Evolutionary conservation across 257 asterid species (phyloP).

Genomic region (Ilex asprella): DNA sequence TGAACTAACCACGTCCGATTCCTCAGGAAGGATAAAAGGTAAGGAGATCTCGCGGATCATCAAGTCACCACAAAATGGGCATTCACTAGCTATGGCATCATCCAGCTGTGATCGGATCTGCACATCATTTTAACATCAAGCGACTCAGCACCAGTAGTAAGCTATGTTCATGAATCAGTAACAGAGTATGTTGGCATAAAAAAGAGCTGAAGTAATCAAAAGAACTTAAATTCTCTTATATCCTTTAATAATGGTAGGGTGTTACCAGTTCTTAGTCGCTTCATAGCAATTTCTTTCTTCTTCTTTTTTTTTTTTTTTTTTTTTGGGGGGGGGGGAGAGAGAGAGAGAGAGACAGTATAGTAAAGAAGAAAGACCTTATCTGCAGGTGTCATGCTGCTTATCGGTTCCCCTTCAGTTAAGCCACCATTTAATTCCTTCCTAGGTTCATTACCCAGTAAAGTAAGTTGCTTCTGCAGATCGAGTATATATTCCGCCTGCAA

Average conservation of each 20-base stretch:
- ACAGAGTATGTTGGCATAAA: too few relatives aligned
- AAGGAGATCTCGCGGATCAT: constrained; percentile 85
- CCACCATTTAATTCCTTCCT: constrained; percentile 58
- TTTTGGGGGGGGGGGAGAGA: neutral
- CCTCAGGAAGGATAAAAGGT: constrained; percentile 64
- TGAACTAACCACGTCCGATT: constrained; percentile 49
- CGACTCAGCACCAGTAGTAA: too few relatives aligned
- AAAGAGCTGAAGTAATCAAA: too few relatives aligned
- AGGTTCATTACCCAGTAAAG: constrained; percentile 68
- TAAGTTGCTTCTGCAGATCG: constrained; percentile 92
- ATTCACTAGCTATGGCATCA: constrained; percentile 87
- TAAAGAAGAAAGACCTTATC: constrained; percentile 53
- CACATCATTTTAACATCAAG: constrained; percentile 11
- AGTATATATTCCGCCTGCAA: constrained; percentile 84
- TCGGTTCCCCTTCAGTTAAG: constrained; percentile 65
- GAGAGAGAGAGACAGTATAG: neutral
- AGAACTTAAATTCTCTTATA: too few relatives aligned
- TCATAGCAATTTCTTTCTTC: neutral
- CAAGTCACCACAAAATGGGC: constrained; percentile 90
- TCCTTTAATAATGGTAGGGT: too few relatives aligned
- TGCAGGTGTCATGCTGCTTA: constrained; percentile 55
- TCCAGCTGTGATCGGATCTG: constrained; percentile 92
- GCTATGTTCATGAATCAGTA: too few relatives aligned
- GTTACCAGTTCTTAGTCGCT: constrained; percentile 11
- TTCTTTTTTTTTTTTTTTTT: too few relatives aligned